Evolutionary conservation across 768 basidiomycete species (phyloP).

Genomic region (Tylopilus balloui): DNA sequence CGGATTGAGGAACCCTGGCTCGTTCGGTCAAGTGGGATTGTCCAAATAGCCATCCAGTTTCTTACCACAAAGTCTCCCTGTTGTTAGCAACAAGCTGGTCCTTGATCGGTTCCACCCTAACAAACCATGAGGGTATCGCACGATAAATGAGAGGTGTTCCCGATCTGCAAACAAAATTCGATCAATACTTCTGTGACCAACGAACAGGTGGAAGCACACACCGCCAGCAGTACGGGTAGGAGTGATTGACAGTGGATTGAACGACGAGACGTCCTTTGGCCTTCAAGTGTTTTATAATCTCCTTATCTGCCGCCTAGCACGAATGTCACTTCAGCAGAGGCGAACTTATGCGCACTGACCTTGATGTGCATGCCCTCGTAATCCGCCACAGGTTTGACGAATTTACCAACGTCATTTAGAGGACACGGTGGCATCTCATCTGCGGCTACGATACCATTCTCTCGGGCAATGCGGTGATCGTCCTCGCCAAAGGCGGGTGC

Average conservation of each 20-base stretch:
- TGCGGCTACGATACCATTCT: constrained; percentile 71
- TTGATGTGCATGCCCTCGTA: constrained; percentile 88
- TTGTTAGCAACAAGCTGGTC: constrained; percentile 90
- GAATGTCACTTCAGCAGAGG: background rate
- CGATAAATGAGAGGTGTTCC: constrained; percentile 94
- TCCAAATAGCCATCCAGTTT: background rate
- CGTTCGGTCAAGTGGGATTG: constrained; percentile 2
- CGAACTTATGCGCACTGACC: constrained; percentile 38
- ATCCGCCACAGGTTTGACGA: constrained; percentile 86
- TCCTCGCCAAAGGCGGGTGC: constrained; percentile 98
- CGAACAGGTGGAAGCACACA: constrained; percentile 25
- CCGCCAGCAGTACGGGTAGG: constrained; percentile 99
- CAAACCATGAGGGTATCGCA: constrained; percentile 95
- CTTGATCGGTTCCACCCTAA: constrained; percentile 78
- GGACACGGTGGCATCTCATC: constrained; percentile 98
- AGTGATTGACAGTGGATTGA: constrained; percentile 81
- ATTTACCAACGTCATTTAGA: constrained; percentile 83
- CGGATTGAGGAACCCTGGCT: constrained; percentile 83
- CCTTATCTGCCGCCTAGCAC: constrained; percentile 86
- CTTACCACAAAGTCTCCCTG: constrained; percentile 81
- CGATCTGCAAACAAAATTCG: constrained; percentile 49
- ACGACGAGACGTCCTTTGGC: constrained; percentile 83
- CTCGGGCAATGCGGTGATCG: constrained; percentile 90
- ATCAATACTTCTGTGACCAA: background rate
- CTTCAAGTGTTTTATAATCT: constrained; percentile 88